Conservation (phyloP, 179 eudicot genomes). For the Camellia oleifera region DNA sequence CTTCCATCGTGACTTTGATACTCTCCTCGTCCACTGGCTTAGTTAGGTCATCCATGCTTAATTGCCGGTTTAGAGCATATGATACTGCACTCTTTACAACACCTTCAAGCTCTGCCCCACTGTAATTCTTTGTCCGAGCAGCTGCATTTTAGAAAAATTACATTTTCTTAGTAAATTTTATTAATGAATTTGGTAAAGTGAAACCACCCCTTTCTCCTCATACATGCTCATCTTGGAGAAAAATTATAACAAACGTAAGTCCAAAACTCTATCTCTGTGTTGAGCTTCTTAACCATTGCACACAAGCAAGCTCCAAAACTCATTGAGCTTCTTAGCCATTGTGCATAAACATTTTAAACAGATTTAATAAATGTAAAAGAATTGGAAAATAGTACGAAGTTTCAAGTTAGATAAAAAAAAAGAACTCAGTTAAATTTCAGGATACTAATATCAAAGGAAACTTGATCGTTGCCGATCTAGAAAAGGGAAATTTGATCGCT, state of each 20-base stretch:
- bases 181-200: neutral
- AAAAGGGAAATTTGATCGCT: too few relatives aligned
- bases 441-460: neutral
- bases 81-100: conserved; percentile 99
- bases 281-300: neutral
- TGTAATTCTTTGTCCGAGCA: conserved; percentile 92
- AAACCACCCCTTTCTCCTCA: neutral
- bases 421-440: neutral
- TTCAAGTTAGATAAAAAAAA: neutral
- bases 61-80: conserved; percentile 81
- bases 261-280: neutral
- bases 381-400: neutral
- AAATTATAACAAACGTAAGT: neutral
- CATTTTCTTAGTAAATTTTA: neutral
- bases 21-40: conserved; percentile 91
- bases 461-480: too few relatives aligned
- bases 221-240: neutral
- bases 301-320: neutral
- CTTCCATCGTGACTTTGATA: conserved; percentile 92
- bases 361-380: neutral
- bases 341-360: neutral
- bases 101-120: conserved; percentile 99
- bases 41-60: conserved; percentile 88
- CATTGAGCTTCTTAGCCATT: too few relatives aligned
- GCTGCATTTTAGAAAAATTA: conserved; percentile 37